phyloP scores from a whole-genome alignment of 2,329 filamentous ascomycete species.

The Pseudocercospora crystallina region DNA sequence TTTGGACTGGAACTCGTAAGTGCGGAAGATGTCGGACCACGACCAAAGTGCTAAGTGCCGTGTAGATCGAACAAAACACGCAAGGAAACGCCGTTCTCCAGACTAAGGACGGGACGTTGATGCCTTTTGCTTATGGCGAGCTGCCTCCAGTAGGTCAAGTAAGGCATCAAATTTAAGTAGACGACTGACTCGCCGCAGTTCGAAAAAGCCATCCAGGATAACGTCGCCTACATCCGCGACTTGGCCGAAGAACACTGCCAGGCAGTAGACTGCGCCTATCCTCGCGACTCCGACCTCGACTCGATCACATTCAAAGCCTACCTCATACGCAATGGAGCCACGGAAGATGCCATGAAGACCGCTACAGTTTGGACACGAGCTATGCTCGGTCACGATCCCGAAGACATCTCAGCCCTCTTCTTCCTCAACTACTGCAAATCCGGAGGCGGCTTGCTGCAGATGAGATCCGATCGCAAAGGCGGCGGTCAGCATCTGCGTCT shows the following conservation, averaged over 20 bases:
- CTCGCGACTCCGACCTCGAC: constrained; percentile 32
- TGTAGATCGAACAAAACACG: constrained; percentile 47
- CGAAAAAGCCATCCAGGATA: constrained; percentile 21
- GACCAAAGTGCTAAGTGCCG: too few relatives aligned
- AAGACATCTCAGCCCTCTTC: constrained; percentile 51
- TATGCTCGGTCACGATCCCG: constrained; percentile 51
- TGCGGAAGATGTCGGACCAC: too few relatives aligned
- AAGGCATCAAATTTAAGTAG: neutral
- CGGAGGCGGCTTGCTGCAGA: constrained; percentile 51
- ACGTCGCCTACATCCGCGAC: constrained; percentile 36
- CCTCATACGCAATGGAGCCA: constrained; percentile 33
- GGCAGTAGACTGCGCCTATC: constrained; percentile 27
- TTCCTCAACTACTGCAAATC: constrained; percentile 57
- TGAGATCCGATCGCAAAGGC: constrained; percentile 52
- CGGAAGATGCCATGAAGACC: constrained; percentile 35
- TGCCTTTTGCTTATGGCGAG: constrained; percentile 34
- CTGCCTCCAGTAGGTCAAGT: constrained; percentile 26
- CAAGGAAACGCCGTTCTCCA: constrained; percentile 45
- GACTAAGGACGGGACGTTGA: constrained; percentile 34
- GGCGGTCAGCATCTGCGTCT: constrained; percentile 55
- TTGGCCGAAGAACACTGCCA: constrained; percentile 39
- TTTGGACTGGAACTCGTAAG: constrained; percentile 41
- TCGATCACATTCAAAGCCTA: constrained; percentile 40
- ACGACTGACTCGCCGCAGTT: constrained; percentile 17
- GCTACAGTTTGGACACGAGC: constrained; percentile 49